These are phyloP conservation scores for Cerrena zonata DNA, from an alignment of 1,284 basidiomycete genomes.

Conservation along the genomic window DNA sequence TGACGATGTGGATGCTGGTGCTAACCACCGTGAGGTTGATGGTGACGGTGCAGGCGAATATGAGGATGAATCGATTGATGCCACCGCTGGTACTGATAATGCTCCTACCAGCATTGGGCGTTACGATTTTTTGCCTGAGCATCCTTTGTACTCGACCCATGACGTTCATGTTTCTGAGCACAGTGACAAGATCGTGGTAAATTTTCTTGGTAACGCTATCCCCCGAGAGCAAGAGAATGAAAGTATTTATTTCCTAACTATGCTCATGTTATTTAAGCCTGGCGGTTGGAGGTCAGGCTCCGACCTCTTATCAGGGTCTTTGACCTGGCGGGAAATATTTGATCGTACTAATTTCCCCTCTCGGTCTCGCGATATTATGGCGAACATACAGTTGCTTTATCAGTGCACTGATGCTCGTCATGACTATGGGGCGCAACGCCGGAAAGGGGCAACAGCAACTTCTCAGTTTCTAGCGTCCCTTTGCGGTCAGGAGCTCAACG, in stretches of 20 bases:
- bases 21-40: background rate
- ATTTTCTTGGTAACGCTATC: conserved; percentile 6
- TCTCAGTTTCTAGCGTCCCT: no score
- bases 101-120: background rate
- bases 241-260: conserved; percentile 1
- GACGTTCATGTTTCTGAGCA: background rate
- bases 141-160: conserved; percentile 5
- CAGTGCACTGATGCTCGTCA: conserved; percentile 5
- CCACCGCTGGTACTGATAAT: background rate
- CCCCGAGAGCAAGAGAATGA: conserved; percentile 4
- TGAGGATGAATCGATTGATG: background rate
- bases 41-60: background rate
- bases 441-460: background rate
- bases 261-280: conserved; percentile 8
- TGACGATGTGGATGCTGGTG: background rate
- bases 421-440: conserved; percentile 16
- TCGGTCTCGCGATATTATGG: background rate
- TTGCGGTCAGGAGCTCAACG: no score
- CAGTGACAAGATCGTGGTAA: background rate
- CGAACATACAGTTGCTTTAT: conserved; percentile 1
- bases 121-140: background rate
- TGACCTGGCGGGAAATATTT: conserved; percentile 16
- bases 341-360: conserved; percentile 9
- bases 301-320: conserved; percentile 9
- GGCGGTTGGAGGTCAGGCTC: conserved; percentile 6